Evolutionary conservation across 2,329 filamentous ascomycete species (phyloP).

Genomic region (Leptoxyphium fumago): DNA sequence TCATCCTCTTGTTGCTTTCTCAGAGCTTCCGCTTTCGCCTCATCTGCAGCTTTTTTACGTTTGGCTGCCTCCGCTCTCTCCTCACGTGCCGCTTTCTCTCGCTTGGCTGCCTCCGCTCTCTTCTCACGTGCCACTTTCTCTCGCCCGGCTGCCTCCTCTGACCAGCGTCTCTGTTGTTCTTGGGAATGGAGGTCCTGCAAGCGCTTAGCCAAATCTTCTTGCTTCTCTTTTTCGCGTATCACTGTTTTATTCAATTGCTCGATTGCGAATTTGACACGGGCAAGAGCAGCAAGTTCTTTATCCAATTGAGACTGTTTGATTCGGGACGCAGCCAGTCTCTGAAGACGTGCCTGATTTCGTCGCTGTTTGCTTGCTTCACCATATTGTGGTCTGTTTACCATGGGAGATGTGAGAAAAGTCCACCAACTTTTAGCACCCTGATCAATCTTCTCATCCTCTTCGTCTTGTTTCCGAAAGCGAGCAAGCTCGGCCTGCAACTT

Average conservation of each 20-base stretch:
- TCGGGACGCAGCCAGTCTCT: neutral
- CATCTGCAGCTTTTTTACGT: neutral
- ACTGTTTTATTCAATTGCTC: neutral
- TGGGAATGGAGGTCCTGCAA: too few species aligned
- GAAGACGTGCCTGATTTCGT: neutral
- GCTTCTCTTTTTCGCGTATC: neutral
- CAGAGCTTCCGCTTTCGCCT: neutral
- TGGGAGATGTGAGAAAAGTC: conserved; percentile 5
- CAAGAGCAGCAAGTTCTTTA: neutral
- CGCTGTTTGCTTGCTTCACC: neutral
- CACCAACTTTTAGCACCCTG: conserved; percentile 14
- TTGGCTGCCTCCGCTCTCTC: neutral
- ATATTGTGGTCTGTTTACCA: conserved; percentile 15
- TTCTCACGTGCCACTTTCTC: too few species aligned
- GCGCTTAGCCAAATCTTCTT: too few species aligned
- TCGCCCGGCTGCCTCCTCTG: too few species aligned
- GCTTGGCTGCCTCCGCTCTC: neutral
- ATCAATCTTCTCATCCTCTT: conserved; percentile 17
- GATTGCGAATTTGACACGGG: neutral
- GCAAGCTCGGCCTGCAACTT: neutral
- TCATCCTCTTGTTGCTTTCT: neutral
- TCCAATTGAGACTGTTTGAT: neutral
- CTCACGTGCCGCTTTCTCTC: neutral
- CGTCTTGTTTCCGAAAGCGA: neutral
- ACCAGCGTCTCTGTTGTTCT: too few species aligned